Conservation (phyloP, 768 basidiomycete genomes). For the Kwoniella mangroviensis region DNA sequence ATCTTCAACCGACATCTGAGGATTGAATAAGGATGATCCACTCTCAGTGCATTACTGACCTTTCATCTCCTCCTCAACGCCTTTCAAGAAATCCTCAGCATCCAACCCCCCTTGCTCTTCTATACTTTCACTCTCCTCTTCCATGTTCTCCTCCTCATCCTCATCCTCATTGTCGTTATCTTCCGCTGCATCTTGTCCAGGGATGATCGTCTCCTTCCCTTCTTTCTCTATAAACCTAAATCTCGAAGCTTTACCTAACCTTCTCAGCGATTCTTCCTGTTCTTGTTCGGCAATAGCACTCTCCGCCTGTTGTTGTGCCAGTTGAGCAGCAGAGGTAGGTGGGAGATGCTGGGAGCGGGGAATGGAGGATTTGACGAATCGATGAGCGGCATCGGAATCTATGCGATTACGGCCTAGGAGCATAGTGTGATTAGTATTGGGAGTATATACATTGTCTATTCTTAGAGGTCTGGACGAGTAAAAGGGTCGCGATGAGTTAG, state of each 20-base stretch:
- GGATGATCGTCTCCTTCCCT: slow-evolving; percentile 19
- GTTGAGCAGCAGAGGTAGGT: slow-evolving; percentile 24
- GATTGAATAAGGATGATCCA: no score
- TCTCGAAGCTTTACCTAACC: slow-evolving; percentile 25
- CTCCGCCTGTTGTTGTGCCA: slow-evolving; percentile 19
- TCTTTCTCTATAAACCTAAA: slow-evolving; percentile 37
- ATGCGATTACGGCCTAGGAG: slow-evolving; percentile 30
- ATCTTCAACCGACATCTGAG: no score
- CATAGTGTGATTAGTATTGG: background rate
- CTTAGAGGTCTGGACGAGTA: background rate
- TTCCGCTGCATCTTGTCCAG: slow-evolving; percentile 9
- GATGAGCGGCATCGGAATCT: slow-evolving; percentile 44
- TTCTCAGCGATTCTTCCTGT: slow-evolving; percentile 16
- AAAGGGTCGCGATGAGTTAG: slow-evolving; percentile 1
- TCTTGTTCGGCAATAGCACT: slow-evolving; percentile 23
- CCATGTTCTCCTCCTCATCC: slow-evolving; percentile 15
- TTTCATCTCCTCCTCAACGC: slow-evolving; percentile 23
- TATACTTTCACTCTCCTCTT: slow-evolving; percentile 17
- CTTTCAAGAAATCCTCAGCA: slow-evolving; percentile 18
- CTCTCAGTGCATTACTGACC: background rate
- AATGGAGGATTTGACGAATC: slow-evolving; percentile 49
- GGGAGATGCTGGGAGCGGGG: slow-evolving; percentile 42
- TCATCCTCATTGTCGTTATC: background rate
- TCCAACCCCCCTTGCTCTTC: slow-evolving; percentile 5
- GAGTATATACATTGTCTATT: no score